Evolutionary conservation across 2,329 filamentous ascomycete species (phyloP).

Genomic region (Sporothrix protearum): DNA sequence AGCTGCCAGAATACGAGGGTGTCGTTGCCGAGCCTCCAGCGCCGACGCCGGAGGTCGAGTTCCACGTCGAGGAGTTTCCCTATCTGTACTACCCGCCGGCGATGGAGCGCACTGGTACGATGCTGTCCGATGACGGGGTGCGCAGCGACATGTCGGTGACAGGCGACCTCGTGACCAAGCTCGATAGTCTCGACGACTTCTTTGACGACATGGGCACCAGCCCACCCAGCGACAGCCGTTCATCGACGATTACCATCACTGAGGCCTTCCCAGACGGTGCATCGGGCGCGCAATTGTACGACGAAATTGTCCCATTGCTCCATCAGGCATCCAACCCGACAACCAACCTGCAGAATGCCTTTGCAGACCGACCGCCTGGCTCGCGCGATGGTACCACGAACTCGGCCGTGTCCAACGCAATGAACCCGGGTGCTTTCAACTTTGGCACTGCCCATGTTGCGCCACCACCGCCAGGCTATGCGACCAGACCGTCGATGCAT

Average conservation of each 20-base stretch:
- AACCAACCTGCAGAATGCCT: conserved; percentile 81
- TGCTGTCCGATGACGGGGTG: conserved; percentile 76
- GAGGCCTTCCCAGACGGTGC: conserved; percentile 63
- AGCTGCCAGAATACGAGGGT: conserved; percentile 66
- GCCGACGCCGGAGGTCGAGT: conserved; percentile 82
- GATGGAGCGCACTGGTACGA: conserved; percentile 74
- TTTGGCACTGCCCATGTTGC: conserved; percentile 16
- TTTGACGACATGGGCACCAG: conserved; percentile 65
- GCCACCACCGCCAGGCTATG: conserved; percentile 26
- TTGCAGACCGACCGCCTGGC: conserved; percentile 67
- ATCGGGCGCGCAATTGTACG: conserved; percentile 77
- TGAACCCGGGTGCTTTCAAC: conserved; percentile 60
- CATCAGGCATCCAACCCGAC: conserved; percentile 79
- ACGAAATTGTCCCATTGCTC: conserved; percentile 85
- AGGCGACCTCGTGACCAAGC: conserved; percentile 75
- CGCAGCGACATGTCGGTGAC: conserved; percentile 59
- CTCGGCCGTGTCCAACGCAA: conserved; percentile 46
- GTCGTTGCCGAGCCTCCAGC: conserved; percentile 44
- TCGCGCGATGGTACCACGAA: conserved; percentile 53
- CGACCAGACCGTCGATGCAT: conserved; percentile 66
- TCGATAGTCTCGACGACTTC: conserved; percentile 78
- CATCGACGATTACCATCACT: conserved; percentile 57
- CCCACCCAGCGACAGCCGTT: conserved; percentile 59
- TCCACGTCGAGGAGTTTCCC: conserved; percentile 83
- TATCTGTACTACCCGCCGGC: conserved; percentile 71